A percentile compares a stretch with the other conserved stretches of the same genome.
phyloP scores from a whole-genome alignment of 495 filamentous ascomycete species.

The Amniculicola lignicola region DNA sequence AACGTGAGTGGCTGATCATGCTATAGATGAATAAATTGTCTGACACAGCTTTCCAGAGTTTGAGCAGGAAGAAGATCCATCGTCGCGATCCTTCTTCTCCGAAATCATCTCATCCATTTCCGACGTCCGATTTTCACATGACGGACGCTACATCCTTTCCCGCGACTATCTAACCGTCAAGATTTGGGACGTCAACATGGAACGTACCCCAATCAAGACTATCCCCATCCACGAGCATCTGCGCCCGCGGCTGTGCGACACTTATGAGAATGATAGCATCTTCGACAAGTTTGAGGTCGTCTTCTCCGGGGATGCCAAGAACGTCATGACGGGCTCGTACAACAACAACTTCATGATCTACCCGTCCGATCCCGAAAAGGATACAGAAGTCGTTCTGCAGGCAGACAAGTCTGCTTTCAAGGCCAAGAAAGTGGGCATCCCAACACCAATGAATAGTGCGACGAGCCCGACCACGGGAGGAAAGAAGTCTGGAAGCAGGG shows the following conservation, averaged over 20 bases:
- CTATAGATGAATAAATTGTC: background rate
- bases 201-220: slow-evolving; percentile 92
- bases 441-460: slow-evolving; percentile 87
- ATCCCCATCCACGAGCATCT: slow-evolving; percentile 98
- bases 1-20: slow-evolving; percentile 60
- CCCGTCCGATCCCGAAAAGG: slow-evolving; percentile 89
- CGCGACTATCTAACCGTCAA: slow-evolving; percentile 98
- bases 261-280: slow-evolving; percentile 98
- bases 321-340: slow-evolving; percentile 99
- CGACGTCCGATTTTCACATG: slow-evolving; percentile 93
- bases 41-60: slow-evolving; percentile 63
- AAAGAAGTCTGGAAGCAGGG: slow-evolving; percentile 75
- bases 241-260: slow-evolving; percentile 90
- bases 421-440: slow-evolving; percentile 98
- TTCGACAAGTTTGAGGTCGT: slow-evolving; percentile 99
- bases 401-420: slow-evolving; percentile 99
- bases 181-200: slow-evolving; percentile 99
- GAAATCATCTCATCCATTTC: slow-evolving; percentile 99
- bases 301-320: slow-evolving; percentile 95
- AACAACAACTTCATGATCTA: slow-evolving; percentile 99
- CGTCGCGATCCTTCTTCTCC: slow-evolving; percentile 97
- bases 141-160: slow-evolving; percentile 95
- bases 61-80: slow-evolving; percentile 98
- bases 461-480: slow-evolving; percentile 65
- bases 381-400: slow-evolving; percentile 95